Conservation (phyloP, 148 eudicot genomes). For the Drosera capensis region DNA sequence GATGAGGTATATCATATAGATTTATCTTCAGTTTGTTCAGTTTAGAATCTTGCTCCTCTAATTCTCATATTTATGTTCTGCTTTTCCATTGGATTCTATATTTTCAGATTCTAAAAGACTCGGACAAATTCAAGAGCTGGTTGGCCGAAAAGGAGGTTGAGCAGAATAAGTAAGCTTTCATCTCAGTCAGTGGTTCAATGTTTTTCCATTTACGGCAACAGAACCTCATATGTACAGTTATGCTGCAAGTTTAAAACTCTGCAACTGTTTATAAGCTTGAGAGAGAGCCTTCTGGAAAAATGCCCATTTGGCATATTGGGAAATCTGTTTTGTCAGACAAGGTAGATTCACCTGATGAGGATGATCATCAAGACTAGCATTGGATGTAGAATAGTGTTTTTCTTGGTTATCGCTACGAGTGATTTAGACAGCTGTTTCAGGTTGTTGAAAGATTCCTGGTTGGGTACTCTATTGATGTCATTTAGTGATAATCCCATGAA, state of each 20-base stretch:
- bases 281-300: not conserved
- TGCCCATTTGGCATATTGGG: not conserved
- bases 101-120: constrained; percentile 44
- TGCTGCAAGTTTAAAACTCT: not conserved
- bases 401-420: not conserved
- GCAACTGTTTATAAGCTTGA: not conserved
- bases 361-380: no score
- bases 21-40: not conserved
- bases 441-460: no score
- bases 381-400: no score
- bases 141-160: constrained; percentile 68
- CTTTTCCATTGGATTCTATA: not conserved
- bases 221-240: not conserved
- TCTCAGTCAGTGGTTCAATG: not conserved
- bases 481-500: no score
- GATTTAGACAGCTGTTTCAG: not conserved
- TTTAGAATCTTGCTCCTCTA: not conserved
- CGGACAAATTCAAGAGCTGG: constrained; percentile 67
- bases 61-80: not conserved
- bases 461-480: no score
- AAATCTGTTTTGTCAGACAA: no score
- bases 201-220: not conserved
- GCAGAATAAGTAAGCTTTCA: constrained; percentile 52
- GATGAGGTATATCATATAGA: constrained; percentile 39
- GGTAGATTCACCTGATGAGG: not conserved